phyloP scores from a whole-genome alignment of 805 yeast species.

The Ogataea neopini region DNA sequence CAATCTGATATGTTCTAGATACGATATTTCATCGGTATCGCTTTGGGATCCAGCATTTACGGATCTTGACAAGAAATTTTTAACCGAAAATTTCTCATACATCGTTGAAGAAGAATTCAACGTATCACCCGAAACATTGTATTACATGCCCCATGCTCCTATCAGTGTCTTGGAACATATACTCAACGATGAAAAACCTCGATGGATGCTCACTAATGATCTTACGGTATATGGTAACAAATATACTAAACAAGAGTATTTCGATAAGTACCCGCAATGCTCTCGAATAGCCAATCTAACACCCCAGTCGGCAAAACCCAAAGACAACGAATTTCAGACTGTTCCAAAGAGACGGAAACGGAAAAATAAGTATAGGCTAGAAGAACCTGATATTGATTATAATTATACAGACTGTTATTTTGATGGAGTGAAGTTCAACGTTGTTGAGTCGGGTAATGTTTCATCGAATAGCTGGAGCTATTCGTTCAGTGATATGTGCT shows the following conservation, averaged over 20 bases:
- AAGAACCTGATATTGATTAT: constrained; percentile 19
- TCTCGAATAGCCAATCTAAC: constrained; percentile 25
- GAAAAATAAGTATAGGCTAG: constrained; percentile 7
- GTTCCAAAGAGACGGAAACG: constrained; percentile 17
- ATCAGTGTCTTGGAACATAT: constrained; percentile 31
- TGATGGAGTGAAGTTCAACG: constrained; percentile 1
- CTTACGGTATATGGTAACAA: constrained; percentile 30
- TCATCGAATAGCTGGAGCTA: constrained; percentile 24
- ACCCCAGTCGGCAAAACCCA: background rate
- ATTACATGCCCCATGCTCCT: constrained; percentile 39
- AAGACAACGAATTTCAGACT: constrained; percentile 20
- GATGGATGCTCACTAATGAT: constrained; percentile 34
- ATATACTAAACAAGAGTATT: constrained; percentile 29
- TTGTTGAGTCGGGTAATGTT: constrained; percentile 12
- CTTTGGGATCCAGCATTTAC: constrained; percentile 37
- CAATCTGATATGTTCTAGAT: constrained; percentile 15
- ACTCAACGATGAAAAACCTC: constrained; percentile 24
- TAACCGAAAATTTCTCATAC: constrained; percentile 17
- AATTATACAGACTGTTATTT: constrained; percentile 20
- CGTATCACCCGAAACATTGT: constrained; percentile 14
- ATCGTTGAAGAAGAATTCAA: constrained; percentile 18
- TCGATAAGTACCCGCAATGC: constrained; percentile 31
- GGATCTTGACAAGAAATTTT: constrained; percentile 22
- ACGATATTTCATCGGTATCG: constrained; percentile 18
- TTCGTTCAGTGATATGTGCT: constrained; percentile 32